phyloP scores from a whole-genome alignment of 441 rosid genomes.

The Sinapis alba region DNA sequence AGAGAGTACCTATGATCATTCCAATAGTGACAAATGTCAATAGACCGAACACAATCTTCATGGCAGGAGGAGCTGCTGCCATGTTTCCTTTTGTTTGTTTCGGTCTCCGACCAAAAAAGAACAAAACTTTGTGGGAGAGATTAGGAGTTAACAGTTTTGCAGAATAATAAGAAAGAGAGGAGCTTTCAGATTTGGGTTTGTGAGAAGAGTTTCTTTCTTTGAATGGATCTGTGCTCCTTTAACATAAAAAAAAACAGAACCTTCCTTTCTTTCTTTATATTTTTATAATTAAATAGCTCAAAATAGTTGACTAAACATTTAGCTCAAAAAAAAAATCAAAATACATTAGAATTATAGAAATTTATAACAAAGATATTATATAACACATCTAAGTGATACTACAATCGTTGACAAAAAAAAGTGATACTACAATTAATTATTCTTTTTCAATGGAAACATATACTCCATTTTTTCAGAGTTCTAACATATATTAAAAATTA shows the following conservation, averaged over 20 bases:
- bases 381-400: too few species aligned
- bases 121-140: neutral
- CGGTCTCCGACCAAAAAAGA: slow-evolving; percentile 12
- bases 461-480: too few species aligned
- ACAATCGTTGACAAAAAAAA: too few species aligned
- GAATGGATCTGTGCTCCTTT: slow-evolving; percentile 7
- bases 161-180: neutral
- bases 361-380: too few species aligned
- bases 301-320: neutral
- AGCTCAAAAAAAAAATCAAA: neutral
- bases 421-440: too few species aligned
- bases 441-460: too few species aligned
- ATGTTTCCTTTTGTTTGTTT: slow-evolving; percentile 28
- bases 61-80: slow-evolving; percentile 54
- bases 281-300: neutral
- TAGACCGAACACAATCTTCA: slow-evolving; percentile 79
- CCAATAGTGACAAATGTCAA: slow-evolving; percentile 88
- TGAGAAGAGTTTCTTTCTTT: slow-evolving; percentile 35
- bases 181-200: slow-evolving; percentile 27
- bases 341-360: too few species aligned
- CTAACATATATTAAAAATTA: too few species aligned
- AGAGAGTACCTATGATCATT: slow-evolving; percentile 74
- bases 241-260: neutral
- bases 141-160: slow-evolving; percentile 13
- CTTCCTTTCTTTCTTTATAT: neutral